Conservation (phyloP, 148 eudicot genomes). For the Rhododendron molle region DNA sequence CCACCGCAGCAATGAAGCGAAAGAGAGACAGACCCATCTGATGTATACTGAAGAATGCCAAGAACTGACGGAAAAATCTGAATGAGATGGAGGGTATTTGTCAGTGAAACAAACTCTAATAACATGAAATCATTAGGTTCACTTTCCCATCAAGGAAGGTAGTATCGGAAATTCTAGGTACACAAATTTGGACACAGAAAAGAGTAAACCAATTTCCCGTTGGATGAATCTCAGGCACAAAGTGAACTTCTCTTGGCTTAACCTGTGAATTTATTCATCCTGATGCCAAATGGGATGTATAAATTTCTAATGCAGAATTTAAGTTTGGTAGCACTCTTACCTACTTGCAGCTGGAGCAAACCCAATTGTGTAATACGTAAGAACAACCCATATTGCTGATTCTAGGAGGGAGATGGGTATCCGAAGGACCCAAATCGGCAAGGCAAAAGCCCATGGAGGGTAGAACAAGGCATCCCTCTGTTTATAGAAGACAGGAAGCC, state of each 20-base stretch:
- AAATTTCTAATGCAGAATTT: neutral
- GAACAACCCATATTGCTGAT: conserved; percentile 40
- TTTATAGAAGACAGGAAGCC: conserved; percentile 39
- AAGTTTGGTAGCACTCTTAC: conserved; percentile 15
- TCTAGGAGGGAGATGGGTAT: conserved; percentile 39
- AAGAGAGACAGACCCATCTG: conserved; percentile 65
- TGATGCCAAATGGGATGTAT: neutral
- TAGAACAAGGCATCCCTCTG: conserved; percentile 34
- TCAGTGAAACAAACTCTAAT: neutral
- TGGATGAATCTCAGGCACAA: neutral
- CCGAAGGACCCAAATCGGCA: conserved; percentile 44
- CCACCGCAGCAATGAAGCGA: conserved; percentile 57
- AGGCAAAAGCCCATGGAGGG: conserved; percentile 48
- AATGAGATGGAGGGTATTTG: neutral
- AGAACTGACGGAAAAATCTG: conserved; percentile 64
- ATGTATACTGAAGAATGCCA: conserved; percentile 59
- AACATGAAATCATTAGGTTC: neutral
- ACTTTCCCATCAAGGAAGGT: neutral
- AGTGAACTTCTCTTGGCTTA: neutral
- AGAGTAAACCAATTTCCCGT: neutral
- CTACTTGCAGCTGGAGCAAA: conserved; percentile 40
- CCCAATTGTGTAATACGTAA: conserved; percentile 43
- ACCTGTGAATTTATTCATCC: neutral
- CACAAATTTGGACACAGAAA: neutral
- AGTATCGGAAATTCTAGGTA: neutral